These are phyloP conservation scores for Misopates orontium DNA, from an alignment of 257 asterid species.

Conservation along the genomic window DNA sequence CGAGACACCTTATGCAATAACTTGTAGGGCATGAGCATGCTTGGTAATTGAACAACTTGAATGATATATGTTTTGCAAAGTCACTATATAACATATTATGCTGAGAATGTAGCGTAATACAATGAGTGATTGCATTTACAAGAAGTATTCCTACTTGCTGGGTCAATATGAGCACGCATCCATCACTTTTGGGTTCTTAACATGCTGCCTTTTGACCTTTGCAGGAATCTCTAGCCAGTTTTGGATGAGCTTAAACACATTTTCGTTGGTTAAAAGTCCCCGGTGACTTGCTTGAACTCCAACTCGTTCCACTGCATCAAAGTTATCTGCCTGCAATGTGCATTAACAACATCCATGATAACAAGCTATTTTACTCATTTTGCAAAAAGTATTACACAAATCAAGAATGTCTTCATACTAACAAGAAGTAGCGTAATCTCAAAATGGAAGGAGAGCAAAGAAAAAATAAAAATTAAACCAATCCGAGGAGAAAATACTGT, in stretches of 20 bases:
- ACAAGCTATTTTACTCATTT: background rate
- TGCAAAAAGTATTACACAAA: background rate
- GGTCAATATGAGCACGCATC: conserved; percentile 31
- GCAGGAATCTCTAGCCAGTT: conserved; percentile 64
- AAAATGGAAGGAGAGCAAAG: background rate
- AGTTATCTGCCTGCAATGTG: conserved; percentile 61
- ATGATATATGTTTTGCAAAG: background rate
- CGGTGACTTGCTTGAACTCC: conserved; percentile 70
- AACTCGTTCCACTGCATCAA: conserved; percentile 74
- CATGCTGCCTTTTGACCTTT: conserved; percentile 33
- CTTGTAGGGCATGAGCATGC: background rate
- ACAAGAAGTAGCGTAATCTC: background rate
- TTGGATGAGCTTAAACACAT: conserved; percentile 55
- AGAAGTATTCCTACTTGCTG: background rate
- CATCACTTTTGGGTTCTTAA: conserved; percentile 54
- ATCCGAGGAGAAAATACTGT: background rate
- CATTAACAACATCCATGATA: background rate
- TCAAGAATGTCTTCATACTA: background rate
- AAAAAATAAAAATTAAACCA: background rate
- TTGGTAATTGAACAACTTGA: background rate
- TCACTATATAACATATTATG: background rate
- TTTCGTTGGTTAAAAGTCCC: conserved; percentile 47
- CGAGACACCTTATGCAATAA: no score
- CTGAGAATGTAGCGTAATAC: background rate
- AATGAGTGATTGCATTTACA: background rate